Base-by-base conservation (phyloP, 306 rosid genomes). In the Datisca glomerata region DNA sequence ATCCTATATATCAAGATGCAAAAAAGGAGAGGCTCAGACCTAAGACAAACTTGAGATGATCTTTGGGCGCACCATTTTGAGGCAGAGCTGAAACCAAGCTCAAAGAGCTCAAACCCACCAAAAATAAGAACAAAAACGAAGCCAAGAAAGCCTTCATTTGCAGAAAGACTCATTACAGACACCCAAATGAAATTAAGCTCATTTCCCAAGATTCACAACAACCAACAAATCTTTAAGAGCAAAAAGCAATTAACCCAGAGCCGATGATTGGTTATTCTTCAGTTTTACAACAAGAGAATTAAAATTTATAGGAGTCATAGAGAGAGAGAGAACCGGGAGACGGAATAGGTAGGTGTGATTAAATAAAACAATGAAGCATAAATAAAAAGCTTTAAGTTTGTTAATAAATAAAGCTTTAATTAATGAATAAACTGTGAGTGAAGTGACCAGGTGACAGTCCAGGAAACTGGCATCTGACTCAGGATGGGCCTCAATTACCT, bases 331-430 rank as follows among this genome's bases (percentile, higher is more conserved):
- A 11, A 28, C 17, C 32, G 40, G 35, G 38, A 45, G 45, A 49
- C 43, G 17, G 52, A 78, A 81, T 66, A 52, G 66, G 81, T 81
- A 69, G 81, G 94, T 68, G 51, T 51, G 64, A 61, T 55, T 51
- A 45, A 55, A 24, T 41, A 19, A 57, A n/a, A n/a, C n/a, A n/a
- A 53, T 45, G 36, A 41, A 10, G 18, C 39, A n/a, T n/a, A n/a
- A n/a, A n/a, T n/a, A n/a, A n/a, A n/a, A 14, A 17, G 39, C 18
- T 34, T 59, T 29, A 50, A 11, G 24, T 18, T 22, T 36, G 4
- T 16, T 34, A 15, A n/a, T n/a, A n/a, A n/a, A n/a, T n/a, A n/a
- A n/a, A n/a, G n/a, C n/a, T n/a, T n/a, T n/a, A n/a, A 39, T 32
- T 35, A 24, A 45, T n/a, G n/a, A n/a, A n/a, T n/a, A n/a, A n/a